phyloP scores from a whole-genome alignment of 495 filamentous ascomycete species.

The Staphylotrichum longicolle region DNA sequence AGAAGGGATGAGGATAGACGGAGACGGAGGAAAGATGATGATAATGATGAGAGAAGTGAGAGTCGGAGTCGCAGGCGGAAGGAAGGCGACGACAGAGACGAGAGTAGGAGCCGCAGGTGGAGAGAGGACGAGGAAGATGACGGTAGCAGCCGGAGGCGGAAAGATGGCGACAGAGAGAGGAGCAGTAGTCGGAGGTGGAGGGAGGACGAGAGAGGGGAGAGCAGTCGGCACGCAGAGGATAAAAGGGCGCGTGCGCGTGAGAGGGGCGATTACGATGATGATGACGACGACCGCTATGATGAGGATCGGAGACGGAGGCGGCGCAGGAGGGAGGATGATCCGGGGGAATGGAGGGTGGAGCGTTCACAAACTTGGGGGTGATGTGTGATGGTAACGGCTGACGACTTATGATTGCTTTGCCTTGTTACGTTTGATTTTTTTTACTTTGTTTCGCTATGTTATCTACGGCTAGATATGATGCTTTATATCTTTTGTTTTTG shows the following conservation, averaged over 20 bases:
- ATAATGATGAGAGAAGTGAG: background rate
- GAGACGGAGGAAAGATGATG: background rate
- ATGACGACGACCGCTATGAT: conserved; percentile 24
- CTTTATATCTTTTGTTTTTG: conserved; percentile 8
- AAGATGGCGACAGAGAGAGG: conserved; percentile 5
- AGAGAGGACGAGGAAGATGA: conserved; percentile 1
- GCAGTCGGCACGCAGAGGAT: conserved; percentile 12
- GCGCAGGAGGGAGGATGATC: conserved; percentile 8
- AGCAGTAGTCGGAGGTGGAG: too few relatives aligned
- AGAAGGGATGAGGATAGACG: conserved; percentile 5
- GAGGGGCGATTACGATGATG: conserved; percentile 18
- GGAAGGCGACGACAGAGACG: conserved; percentile 6
- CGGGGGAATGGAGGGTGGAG: background rate
- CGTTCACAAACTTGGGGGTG: conserved; percentile 19
- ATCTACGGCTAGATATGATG: conserved; percentile 20
- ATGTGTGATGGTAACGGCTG: conserved; percentile 10
- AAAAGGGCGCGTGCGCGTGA: conserved; percentile 4
- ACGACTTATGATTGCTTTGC: conserved; percentile 22
- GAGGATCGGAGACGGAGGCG: conserved; percentile 22
- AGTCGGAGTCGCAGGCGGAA: background rate
- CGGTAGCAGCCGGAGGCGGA: conserved; percentile 3
- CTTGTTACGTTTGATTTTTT: conserved; percentile 8
- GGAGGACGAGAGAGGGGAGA: conserved; percentile 4
- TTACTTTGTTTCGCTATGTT: conserved; percentile 2
- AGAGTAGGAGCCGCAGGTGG: conserved; percentile 15